Evolutionary conservation across 2,329 filamentous ascomycete genomes (phyloP), one percentile per base, ranked within the genome.

Genomic region (Penicillium fuscoglaucum): DNA sequence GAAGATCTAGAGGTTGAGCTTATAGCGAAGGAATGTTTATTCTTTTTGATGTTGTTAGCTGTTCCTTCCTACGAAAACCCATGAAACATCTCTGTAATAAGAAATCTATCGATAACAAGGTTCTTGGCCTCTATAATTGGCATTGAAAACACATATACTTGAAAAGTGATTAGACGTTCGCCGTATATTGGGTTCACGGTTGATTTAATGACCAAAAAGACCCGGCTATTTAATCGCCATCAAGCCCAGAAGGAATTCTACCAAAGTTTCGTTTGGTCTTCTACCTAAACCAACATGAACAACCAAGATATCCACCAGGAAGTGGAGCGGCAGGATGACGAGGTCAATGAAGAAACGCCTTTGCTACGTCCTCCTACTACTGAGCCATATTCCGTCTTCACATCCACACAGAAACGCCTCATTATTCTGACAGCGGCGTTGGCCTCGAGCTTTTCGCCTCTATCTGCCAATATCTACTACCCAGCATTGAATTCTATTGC

Each of bases 391-490:
- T 74, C 72, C 0, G 57, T 71, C 12, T 77, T 77, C 58, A 71
- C 69, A 1, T 60, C 52, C 10, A 53, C 52, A 15, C 69, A 76
- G 56, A 77, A 76, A 59, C 62, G 66, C 13, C 66, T 74, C 19
- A 76, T 78, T 21, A 68, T 78, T 31, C 63, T 74, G 17, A 67
- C 74, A 48, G 76, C 76, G 3, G 69, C 75, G 1, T 66, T 76
- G 28, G 76, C 72, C 9, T 77, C 76, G 1, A 71, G 75, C 40
- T 79, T 79, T 59, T 77, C 75, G 0, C 77, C 76, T 3, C 62
- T 80, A 0, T 75, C 75, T 0, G 72, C 76, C 6, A 77, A 76
- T 55, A 78, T 80, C 41, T 80, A 66, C 43, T 66, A 64, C 26
- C 64, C 64, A 24, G 54, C 74, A 6, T 59, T 79, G 21, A 70